phyloP scores from a whole-genome alignment of 23 red algal species.

The Gracilariopsis chorda region DNA sequence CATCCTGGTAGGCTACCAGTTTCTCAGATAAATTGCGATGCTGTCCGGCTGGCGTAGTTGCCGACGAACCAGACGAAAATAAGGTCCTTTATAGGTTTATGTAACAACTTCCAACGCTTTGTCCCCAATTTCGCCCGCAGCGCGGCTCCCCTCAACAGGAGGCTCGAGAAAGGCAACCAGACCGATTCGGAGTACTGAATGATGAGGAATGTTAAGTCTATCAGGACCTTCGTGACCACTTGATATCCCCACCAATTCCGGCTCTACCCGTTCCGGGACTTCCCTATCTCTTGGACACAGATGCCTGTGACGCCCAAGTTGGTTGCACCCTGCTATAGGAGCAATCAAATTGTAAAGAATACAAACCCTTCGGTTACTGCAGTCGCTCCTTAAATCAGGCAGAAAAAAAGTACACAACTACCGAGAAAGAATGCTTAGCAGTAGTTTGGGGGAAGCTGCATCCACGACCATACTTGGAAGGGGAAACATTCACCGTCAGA shows the following conservation, averaged over 20 bases:
- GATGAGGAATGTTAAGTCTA: slow-evolving; percentile 1
- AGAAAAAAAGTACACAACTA: slow-evolving; percentile 5
- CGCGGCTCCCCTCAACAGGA: background rate
- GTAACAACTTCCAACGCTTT: slow-evolving; percentile 1
- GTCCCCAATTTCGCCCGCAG: background rate
- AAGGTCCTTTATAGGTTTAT: background rate
- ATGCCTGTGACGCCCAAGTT: slow-evolving; percentile 26
- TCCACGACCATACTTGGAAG: slow-evolving; percentile 28
- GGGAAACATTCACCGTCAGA: background rate
- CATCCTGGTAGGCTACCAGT: no score
- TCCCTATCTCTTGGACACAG: background rate
- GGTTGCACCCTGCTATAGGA: slow-evolving; percentile 28
- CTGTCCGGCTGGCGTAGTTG: no score
- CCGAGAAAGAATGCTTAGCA: slow-evolving; percentile 23
- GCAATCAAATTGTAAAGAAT: slow-evolving; percentile 10
- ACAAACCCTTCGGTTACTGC: slow-evolving; percentile 31
- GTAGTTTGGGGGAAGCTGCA: slow-evolving; percentile 14
- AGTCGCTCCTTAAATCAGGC: background rate
- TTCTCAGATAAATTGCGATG: no score
- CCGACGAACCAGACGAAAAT: no score
- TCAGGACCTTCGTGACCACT: background rate
- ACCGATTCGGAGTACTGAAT: background rate
- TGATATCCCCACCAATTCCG: background rate
- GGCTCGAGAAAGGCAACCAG: background rate
- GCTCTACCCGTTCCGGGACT: background rate